Base-by-base conservation (phyloP, 1,139 yeast species). In the Lodderomyces metapsilosis region DNA sequence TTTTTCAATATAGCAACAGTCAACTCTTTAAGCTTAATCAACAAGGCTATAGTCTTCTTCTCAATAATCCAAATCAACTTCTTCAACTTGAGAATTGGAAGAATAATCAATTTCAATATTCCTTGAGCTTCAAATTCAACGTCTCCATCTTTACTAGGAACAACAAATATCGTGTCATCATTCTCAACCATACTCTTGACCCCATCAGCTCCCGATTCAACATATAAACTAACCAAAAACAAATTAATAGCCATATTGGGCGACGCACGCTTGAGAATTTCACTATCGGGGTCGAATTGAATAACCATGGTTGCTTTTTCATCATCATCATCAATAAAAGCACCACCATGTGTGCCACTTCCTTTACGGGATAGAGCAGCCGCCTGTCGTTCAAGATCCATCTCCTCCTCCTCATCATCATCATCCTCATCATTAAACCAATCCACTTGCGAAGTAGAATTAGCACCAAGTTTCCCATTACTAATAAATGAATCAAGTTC, bases 111-210 rank as follows among this genome's bases (percentile, higher is more conserved):
- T 9, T 20, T 33, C 25, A 33, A 33, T 12, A 33, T 21, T 8
- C 36, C 36, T 22, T 33, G 36, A 3, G 36, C 36, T 33, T 33
- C 36, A 33, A 33, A 33, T 12, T 21, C n/a, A 12, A 33, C 36
- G 9, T 33, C 24, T 3, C 24, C 35, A 5, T 32, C 35, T 18
- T 18, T 23, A 18, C 27, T 21, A 4, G 36, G 36, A 22, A 23
- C 25, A 21, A 33, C n/a, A 22, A 33, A 33, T 12, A 33, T 22
- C 9, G 25, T 18, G 9, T 33, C 36, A 13, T 21, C 36, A 20
- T 18, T 33, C 25, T 9, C 11, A n/a, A 33, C 24, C 25, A 33
- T 21, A 12, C 12, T 16, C 18, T 33, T 15, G 6, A 33, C 25
- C 10, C 27, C 36, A 9, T 33, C 36, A 13, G 25, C 25, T 21